A percentile compares a stretch with the other conserved stretches of the same genome.
phyloP scores from a whole-genome alignment of 2,329 filamentous ascomycete species.

The Stachybotrys elegans region DNA sequence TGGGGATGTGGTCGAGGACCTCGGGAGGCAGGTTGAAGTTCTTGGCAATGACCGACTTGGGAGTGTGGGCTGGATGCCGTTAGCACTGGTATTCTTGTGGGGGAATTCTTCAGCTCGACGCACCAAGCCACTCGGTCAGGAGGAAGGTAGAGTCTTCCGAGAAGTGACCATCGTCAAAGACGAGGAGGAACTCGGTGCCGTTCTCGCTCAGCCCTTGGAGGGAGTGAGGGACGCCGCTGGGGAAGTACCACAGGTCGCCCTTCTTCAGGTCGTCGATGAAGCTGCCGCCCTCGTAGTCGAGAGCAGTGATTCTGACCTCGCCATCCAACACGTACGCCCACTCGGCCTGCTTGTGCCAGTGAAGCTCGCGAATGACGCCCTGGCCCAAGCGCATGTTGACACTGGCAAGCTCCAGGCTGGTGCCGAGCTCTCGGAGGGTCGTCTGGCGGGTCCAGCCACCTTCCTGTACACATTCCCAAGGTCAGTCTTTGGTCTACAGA shows the following conservation, averaged over 20 bases:
- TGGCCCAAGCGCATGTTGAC: constrained; percentile 74
- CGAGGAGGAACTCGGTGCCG: constrained; percentile 45
- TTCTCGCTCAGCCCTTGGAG: constrained; percentile 66
- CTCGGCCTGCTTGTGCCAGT: constrained; percentile 78
- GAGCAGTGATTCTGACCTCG: constrained; percentile 63
- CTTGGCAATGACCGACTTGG: constrained; percentile 65
- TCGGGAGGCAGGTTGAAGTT: constrained; percentile 71
- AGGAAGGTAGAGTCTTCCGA: constrained; percentile 65
- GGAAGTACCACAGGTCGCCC: constrained; percentile 80
- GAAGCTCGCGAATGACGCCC: constrained; percentile 70
- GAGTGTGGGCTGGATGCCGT: constrained; percentile 57
- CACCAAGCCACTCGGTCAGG: constrained; percentile 66
- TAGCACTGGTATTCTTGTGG: too few species aligned
- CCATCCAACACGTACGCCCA: constrained; percentile 74
- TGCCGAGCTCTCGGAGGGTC: constrained; percentile 58
- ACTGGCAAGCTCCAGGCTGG: constrained; percentile 65
- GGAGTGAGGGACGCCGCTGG: constrained; percentile 70
- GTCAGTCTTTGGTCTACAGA: too few species aligned
- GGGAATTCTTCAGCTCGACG: too few species aligned
- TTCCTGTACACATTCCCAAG: too few species aligned
- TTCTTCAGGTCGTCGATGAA: constrained; percentile 73
- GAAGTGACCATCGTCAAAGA: constrained; percentile 46
- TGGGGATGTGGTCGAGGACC: constrained; percentile 63
- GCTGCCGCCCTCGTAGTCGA: constrained; percentile 70
- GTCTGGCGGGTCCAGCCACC: constrained; percentile 75